Evolutionary conservation across 2,329 filamentous ascomycete species (phyloP), one percentile per base, ranked within the genome.

Genomic region (Thelonectria blattea): DNA sequence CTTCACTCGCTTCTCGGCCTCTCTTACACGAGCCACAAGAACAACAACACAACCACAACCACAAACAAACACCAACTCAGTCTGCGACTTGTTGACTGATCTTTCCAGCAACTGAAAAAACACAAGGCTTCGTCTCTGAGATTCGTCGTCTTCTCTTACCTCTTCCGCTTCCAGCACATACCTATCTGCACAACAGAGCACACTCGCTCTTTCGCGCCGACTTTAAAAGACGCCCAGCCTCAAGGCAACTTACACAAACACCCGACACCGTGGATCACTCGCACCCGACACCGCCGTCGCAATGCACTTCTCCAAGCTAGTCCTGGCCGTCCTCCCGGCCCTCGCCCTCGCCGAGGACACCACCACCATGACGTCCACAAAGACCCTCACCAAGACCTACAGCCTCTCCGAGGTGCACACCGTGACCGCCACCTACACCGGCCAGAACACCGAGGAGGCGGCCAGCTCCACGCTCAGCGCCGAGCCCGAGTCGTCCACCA

Each of bases 271-370:
- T 53, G 49, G 56, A 58, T 47, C 45, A 42, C 22, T 56, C 39
- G 20, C 48, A 51, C 56, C 49, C 43, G 9, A 39, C 65, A 59
- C 53, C 62, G 58, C 53, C 62, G 60, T 64, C 69, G 74, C 60
- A 56, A 79, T 79, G 77, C 76, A 77, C 48, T 68, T 78, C 66
- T 72, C 73, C 47, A 74, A 79, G 30, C 68, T 86, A 61, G 59
- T 82, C 69, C 72, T 83, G 61, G 80, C 80, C 62, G 72, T 82
- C 64, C 78, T 88, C 71, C 84, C 85, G 68, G 77, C 84, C 54
- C 72, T 86, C 70, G 85, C 83, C 61, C 68, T 83, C 53, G 83
- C 83, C 12, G 59, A 66, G 53, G 64, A 54, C 18, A 78, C 79
- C 45, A 78, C 80, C 17, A 83, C 80, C 20, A 76, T 76, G 49